Conservation (phyloP, 768 basidiomycete species). For the Lactarius hatsudake region DNA sequence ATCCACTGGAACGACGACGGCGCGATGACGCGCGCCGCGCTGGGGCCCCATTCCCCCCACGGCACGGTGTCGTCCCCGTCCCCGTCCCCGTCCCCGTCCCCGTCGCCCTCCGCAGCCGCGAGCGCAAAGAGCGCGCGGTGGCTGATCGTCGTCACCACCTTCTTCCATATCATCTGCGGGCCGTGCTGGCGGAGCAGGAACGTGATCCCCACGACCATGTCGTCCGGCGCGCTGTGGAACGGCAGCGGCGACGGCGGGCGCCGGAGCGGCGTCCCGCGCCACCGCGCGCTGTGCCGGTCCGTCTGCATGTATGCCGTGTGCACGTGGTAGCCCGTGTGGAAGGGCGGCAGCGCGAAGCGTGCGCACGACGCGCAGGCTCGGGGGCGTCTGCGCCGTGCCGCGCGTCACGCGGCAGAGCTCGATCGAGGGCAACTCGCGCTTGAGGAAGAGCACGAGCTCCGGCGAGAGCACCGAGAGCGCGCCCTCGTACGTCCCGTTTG, state of each 20-base stretch:
- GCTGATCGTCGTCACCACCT: constrained; percentile 17
- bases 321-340: constrained; percentile 6
- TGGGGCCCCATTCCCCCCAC: constrained; percentile 19
- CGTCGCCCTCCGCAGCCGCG: background rate
- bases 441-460: constrained; percentile 18
- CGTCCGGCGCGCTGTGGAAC: constrained; percentile 22
- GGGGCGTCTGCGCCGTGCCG: background rate
- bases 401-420: constrained; percentile 17
- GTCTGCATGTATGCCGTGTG: constrained; percentile 25
- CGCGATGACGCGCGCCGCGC: constrained; percentile 12
- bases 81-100: fast-evolving
- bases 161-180: background rate
- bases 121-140: constrained; percentile 13
- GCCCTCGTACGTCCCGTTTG: constrained; percentile 19
- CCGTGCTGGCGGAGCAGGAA: constrained; percentile 15
- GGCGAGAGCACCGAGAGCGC: constrained; percentile 17
- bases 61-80: background rate
- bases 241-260: background rate
- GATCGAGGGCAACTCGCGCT: constrained; percentile 3
- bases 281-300: constrained; percentile 3
- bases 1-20: constrained; percentile 19
- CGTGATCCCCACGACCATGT: constrained; percentile 22
- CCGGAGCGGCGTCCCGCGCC: background rate
- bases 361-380: constrained; percentile 6
- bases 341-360: constrained; percentile 16